Evolutionary conservation across 1,284 basidiomycete species (phyloP).

Genomic region (Microbotryum violaceum): DNA sequence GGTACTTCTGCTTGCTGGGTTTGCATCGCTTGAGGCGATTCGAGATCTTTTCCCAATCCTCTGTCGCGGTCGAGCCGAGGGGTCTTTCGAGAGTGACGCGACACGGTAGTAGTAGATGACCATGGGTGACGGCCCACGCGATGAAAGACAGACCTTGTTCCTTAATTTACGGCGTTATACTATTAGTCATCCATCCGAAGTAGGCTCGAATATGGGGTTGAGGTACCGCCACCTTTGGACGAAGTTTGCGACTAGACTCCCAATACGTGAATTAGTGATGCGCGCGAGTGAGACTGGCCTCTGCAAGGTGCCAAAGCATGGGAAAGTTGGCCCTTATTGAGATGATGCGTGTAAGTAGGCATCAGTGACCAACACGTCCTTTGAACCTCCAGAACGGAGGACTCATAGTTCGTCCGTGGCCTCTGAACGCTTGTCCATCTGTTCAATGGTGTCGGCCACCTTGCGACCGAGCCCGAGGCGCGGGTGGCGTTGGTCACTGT

Average conservation of each 20-base stretch:
- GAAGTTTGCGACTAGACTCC: neutral
- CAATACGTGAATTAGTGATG: too few species aligned
- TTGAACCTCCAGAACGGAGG: neutral
- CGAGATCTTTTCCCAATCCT: neutral
- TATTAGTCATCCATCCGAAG: neutral
- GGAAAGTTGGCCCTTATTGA: constrained; percentile 8
- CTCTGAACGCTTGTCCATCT: constrained; percentile 5
- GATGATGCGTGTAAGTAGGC: neutral
- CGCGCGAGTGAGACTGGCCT: too few species aligned
- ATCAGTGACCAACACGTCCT: neutral
- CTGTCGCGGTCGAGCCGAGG: neutral
- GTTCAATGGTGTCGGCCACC: constrained; percentile 1
- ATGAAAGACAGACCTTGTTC: constrained; percentile 10
- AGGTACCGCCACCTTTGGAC: neutral
- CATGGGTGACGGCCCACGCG: constrained; percentile 8
- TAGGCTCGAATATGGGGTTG: constrained; percentile 9
- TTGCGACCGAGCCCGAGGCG: constrained; percentile 8
- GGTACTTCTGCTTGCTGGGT: neutral
- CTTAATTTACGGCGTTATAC: neutral
- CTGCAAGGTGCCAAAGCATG: constrained; percentile 8
- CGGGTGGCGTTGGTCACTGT: constrained; percentile 1
- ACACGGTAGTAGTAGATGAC: neutral
- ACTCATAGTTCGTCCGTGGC: neutral
- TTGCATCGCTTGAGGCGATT: constrained; percentile 4
- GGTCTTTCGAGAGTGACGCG: neutral